These are phyloP conservation scores for Phialophora chinensis DNA, from an alignment of 2,329 filamentous ascomycete species.

Conservation along the genomic window DNA sequence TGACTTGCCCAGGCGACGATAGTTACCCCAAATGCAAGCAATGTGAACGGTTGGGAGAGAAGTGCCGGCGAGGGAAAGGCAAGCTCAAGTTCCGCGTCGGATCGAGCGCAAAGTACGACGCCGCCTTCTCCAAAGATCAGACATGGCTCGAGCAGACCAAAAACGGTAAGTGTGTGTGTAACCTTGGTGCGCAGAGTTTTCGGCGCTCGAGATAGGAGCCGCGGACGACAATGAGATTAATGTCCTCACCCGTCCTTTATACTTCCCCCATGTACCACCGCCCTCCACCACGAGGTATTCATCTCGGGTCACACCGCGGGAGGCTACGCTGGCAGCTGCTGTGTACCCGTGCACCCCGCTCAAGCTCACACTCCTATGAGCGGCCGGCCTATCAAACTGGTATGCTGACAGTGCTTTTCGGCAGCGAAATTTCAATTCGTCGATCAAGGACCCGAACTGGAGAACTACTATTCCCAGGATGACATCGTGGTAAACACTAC, in stretches of 20 bases:
- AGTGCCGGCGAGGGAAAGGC: constrained; percentile 35
- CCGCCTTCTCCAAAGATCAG: constrained; percentile 38
- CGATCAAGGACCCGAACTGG: constrained; percentile 39
- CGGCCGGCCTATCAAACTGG: constrained; percentile 18
- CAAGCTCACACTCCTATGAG: constrained; percentile 1
- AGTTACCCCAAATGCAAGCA: constrained; percentile 38
- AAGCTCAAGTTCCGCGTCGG: constrained; percentile 39
- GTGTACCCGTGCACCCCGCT: constrained; percentile 16
- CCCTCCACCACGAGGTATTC: constrained; percentile 2
- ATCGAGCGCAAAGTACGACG: constrained; percentile 40
- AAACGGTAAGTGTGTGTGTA: constrained; percentile 38
- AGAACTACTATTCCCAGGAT: constrained; percentile 40
- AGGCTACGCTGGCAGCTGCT: constrained; percentile 20
- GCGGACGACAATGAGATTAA: constrained; percentile 3
- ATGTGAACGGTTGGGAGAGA: constrained; percentile 37
- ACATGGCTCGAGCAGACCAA: constrained; percentile 39
- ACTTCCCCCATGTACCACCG: constrained; percentile 15
- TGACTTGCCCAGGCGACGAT: constrained; percentile 39
- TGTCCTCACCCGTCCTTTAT: constrained; percentile 22
- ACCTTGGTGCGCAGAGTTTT: constrained; percentile 20
- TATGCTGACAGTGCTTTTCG: constrained; percentile 18
- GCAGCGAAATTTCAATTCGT: constrained; percentile 40
- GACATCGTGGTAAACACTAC: constrained; percentile 24
- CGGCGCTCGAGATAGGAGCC: neutral
- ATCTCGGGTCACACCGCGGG: constrained; percentile 23